These are phyloP conservation scores for Endocalyx cinctus DNA, from an alignment of 2,329 filamentous ascomycete species.

Conservation along the genomic window DNA sequence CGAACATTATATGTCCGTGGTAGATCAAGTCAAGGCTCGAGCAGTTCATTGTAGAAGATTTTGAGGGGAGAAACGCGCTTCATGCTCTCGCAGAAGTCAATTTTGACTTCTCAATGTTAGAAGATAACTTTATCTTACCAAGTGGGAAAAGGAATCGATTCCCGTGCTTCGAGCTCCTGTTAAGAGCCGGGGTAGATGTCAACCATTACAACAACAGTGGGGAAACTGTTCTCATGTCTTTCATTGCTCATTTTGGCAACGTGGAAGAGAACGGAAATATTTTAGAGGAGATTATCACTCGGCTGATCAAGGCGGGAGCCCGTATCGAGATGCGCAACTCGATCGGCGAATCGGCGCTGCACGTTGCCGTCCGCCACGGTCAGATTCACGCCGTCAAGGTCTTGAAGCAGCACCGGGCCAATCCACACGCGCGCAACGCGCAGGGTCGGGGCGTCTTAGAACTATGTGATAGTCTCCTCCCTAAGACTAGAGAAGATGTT, in stretches of 20 bases:
- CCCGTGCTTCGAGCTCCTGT: constrained; percentile 22
- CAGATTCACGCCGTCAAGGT: constrained; percentile 47
- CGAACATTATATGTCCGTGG: no score
- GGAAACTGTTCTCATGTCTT: constrained; percentile 52
- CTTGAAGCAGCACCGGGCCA: constrained; percentile 42
- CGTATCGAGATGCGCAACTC: constrained; percentile 47
- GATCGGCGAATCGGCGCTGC: constrained; percentile 50
- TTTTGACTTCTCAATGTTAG: no score
- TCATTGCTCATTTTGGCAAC: constrained; percentile 44
- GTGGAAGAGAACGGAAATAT: constrained; percentile 37
- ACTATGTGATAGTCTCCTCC: constrained; percentile 38
- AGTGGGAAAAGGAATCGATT: constrained; percentile 31
- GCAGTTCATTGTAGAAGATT: no score
- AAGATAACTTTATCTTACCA: constrained; percentile 14
- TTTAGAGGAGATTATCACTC: constrained; percentile 41
- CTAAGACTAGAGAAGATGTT: constrained; percentile 24
- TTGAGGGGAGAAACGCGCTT: constrained; percentile 49
- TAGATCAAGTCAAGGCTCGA: no score
- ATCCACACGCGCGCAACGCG: constrained; percentile 41
- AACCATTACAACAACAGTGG: constrained; percentile 50
- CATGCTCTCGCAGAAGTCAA: constrained; percentile 54
- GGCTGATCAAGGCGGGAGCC: constrained; percentile 39
- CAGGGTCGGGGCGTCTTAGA: constrained; percentile 41
- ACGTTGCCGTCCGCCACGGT: constrained; percentile 48
- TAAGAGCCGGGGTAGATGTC: constrained; percentile 37